Percentiles rank a stretch among this genome's conserved stretches.
Evolutionary conservation across 495 filamentous ascomycete species (phyloP).

Genomic region (Bathelium albidoporum): DNA sequence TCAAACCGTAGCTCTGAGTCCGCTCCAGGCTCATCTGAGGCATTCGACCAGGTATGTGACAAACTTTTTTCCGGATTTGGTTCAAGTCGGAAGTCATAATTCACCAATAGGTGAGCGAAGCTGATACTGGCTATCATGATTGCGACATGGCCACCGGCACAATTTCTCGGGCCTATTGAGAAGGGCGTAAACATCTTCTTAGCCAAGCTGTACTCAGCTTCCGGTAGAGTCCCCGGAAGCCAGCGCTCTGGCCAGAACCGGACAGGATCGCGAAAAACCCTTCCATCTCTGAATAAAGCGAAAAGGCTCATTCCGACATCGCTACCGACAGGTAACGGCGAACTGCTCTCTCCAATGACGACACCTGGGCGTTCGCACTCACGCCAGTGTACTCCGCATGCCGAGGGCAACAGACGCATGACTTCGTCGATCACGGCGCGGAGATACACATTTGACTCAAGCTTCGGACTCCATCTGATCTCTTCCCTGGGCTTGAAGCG

Average conservation of each 20-base stretch:
- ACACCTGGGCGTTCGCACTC: constrained; percentile 7
- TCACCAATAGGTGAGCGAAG: constrained; percentile 5
- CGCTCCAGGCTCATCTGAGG: constrained; percentile 5
- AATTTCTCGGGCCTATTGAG: constrained; percentile 9
- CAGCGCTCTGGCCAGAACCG: constrained; percentile 10
- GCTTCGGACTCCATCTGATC: constrained; percentile 7
- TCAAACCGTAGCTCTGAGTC: not conserved
- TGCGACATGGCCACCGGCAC: constrained; percentile 6
- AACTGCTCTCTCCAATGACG: not conserved
- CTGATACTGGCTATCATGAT: constrained; percentile 13
- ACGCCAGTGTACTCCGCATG: constrained; percentile 14
- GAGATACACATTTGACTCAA: constrained; percentile 11
- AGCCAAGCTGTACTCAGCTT: constrained; percentile 6
- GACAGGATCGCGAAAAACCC: constrained; percentile 9
- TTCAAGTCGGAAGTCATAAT: constrained; percentile 8
- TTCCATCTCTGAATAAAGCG: constrained; percentile 9
- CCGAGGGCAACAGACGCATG: constrained; percentile 12
- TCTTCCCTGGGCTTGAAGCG: constrained; percentile 9
- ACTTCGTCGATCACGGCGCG: constrained; percentile 14
- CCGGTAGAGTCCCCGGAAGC: constrained; percentile 3
- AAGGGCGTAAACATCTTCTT: constrained; percentile 12
- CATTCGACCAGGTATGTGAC: constrained; percentile 9
- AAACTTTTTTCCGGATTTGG: not conserved
- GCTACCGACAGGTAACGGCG: constrained; percentile 6
- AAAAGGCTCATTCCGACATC: constrained; percentile 11